A percentile compares a stretch with the other conserved stretches of the same genome.
Conservation (phyloP, 345 rosid species). For the Nasturtium officinale region DNA sequence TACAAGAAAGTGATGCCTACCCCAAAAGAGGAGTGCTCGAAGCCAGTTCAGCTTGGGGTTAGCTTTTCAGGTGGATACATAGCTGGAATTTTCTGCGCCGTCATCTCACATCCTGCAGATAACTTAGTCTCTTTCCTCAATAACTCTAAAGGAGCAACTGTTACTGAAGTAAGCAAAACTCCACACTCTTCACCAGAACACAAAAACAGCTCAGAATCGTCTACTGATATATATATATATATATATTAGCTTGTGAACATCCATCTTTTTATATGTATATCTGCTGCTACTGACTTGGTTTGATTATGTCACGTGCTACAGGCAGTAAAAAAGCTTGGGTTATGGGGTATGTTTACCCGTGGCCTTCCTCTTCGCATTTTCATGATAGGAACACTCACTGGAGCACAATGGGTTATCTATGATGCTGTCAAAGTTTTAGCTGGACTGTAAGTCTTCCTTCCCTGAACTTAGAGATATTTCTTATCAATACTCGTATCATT, state of each 20-base stretch:
- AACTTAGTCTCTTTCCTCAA: slow-evolving; percentile 97
- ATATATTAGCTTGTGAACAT: not conserved
- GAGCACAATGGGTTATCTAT: slow-evolving; percentile 92
- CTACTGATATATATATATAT: too few relatives aligned
- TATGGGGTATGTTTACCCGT: slow-evolving; percentile 80
- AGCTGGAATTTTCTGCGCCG: slow-evolving; percentile 86
- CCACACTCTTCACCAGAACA: slow-evolving; percentile 2
- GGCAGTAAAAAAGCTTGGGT: slow-evolving; percentile 80
- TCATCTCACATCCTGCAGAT: slow-evolving; percentile 97
- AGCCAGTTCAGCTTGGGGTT: slow-evolving; percentile 76
- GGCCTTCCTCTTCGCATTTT: slow-evolving; percentile 94
- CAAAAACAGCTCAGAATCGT: not conserved
- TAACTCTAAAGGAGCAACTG: slow-evolving; percentile 90
- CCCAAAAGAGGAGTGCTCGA: slow-evolving; percentile 84
- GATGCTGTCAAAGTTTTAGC: slow-evolving; percentile 89
- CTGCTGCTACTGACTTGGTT: slow-evolving; percentile 1
- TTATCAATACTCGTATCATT: not conserved
- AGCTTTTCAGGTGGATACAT: slow-evolving; percentile 93
- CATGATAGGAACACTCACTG: slow-evolving; percentile 96
- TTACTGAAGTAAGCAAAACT: slow-evolving; percentile 66
- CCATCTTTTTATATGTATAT: not conserved
- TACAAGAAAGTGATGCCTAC: slow-evolving; percentile 80
- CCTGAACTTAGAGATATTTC: not conserved
- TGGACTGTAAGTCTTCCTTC: slow-evolving; percentile 74
- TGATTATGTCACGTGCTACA: slow-evolving; percentile 41